A percentile compares a stretch with the other conserved stretches of the same genome.
These are phyloP conservation scores for Hypoxylon sp. DNA, from an alignment of 2,329 filamentous ascomycete genomes.

Conservation along the genomic window DNA sequence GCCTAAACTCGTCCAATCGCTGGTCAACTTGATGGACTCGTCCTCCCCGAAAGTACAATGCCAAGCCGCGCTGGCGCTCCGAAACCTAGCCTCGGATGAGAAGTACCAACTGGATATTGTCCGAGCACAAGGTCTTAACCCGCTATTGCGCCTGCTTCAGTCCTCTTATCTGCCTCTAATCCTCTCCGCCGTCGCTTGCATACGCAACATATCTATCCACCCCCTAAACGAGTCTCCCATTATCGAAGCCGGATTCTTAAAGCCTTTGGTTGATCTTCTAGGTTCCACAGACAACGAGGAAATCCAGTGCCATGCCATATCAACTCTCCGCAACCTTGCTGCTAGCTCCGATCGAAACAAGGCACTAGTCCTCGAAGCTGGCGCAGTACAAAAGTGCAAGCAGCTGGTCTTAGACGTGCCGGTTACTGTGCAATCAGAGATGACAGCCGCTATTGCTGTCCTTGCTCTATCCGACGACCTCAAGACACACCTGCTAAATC, in stretches of 20 bases:
- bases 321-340: conserved; percentile 93
- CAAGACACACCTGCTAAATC: conserved; percentile 88
- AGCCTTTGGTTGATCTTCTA: conserved; percentile 91
- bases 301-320: conserved; percentile 98
- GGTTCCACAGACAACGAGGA: conserved; percentile 98
- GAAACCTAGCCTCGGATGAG: conserved; percentile 97
- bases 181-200: conserved; percentile 96
- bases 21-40: conserved; percentile 97
- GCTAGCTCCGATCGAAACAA: conserved; percentile 99
- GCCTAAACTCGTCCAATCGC: conserved; percentile 89
- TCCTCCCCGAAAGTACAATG: conserved; percentile 98
- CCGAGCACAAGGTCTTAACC: conserved; percentile 84
- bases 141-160: conserved; percentile 89
- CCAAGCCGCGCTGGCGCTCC: conserved; percentile 92
- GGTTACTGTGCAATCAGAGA: conserved; percentile 95
- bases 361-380: conserved; percentile 94
- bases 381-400: conserved; percentile 98
- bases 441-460: conserved; percentile 99
- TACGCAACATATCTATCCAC: conserved; percentile 98
- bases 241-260: conserved; percentile 96
- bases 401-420: conserved; percentile 94
- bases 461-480: conserved; percentile 95
- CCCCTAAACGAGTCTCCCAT: conserved; percentile 98
- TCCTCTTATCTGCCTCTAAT: conserved; percentile 97
- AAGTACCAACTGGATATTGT: conserved; percentile 99